Evolutionary conservation across 768 basidiomycete species (phyloP).

Genomic region (Lactifluus subvellereus): DNA sequence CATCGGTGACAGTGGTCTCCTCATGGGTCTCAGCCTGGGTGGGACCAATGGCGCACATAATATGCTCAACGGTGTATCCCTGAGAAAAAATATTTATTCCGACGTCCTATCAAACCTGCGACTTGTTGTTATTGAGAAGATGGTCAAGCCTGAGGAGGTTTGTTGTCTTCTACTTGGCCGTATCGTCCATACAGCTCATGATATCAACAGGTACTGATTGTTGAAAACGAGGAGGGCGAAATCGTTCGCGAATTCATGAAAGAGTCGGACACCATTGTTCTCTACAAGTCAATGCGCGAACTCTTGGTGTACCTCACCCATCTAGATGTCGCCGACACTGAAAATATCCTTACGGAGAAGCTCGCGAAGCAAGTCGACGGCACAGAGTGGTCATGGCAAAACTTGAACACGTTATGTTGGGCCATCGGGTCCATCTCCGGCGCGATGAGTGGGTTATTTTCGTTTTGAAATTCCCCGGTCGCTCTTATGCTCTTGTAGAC

Average conservation of each 20-base stretch:
- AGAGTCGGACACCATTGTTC: conserved; percentile 95
- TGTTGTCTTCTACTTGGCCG: conserved; percentile 20
- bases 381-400: conserved; percentile 99
- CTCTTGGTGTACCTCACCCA: conserved; percentile 97
- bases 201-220: conserved; percentile 75
- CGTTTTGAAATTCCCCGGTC: background rate
- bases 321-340: conserved; percentile 92
- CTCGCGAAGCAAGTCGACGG: conserved; percentile 95
- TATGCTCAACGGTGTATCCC: conserved; percentile 68
- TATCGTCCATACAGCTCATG: conserved; percentile 13
- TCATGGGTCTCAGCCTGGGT: conserved; percentile 87
- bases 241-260: conserved; percentile 99
- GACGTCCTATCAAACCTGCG: conserved; percentile 93
- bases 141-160: conserved; percentile 99
- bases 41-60: conserved; percentile 55
- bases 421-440: conserved; percentile 99
- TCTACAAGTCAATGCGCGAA: conserved; percentile 99
- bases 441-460: conserved; percentile 80
- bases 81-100: conserved; percentile 92
- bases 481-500: conserved; percentile 42
- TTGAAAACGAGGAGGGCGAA: conserved; percentile 99
- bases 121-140: conserved; percentile 93
- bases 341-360: conserved; percentile 96
- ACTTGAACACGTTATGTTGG: conserved; percentile 98
- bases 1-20: conserved; percentile 75